phyloP scores from a whole-genome alignment of 2,329 filamentous ascomycete genomes.

The Calonectria hawksworthii region DNA sequence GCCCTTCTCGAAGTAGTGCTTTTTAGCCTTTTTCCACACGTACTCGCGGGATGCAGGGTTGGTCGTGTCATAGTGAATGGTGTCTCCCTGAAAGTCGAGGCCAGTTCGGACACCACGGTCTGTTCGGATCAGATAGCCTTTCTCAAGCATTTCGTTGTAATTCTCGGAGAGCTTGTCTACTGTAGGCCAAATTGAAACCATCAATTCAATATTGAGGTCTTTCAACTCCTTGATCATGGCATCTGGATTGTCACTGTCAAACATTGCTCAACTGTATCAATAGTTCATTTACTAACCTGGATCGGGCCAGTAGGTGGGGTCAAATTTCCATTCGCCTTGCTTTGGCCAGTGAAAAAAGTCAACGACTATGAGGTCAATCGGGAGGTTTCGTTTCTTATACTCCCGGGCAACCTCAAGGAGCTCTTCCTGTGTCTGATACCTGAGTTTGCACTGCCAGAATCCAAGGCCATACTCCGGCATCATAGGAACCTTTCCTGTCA shows the following conservation, averaged over 20 bases:
- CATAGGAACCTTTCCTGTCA: slow-evolving; percentile 72
- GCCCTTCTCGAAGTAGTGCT: slow-evolving; percentile 73
- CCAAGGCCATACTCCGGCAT: slow-evolving; percentile 79
- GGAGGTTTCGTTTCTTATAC: slow-evolving; percentile 67
- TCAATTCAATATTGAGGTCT: slow-evolving; percentile 72
- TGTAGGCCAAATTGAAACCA: slow-evolving; percentile 80
- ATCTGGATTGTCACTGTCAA: slow-evolving; percentile 49
- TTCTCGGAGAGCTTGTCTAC: slow-evolving; percentile 72
- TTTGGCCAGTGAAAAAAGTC: slow-evolving; percentile 79
- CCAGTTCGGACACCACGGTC: slow-evolving; percentile 71
- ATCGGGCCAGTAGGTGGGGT: slow-evolving; percentile 75
- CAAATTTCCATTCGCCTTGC: slow-evolving; percentile 79
- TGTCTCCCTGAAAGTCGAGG: slow-evolving; percentile 72
- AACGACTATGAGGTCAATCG: slow-evolving; percentile 74
- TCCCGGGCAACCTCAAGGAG: slow-evolving; percentile 72
- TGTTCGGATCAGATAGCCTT: slow-evolving; percentile 71
- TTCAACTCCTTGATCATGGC: slow-evolving; percentile 75
- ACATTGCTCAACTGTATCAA: neutral
- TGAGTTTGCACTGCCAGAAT: slow-evolving; percentile 78
- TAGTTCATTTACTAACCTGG: slow-evolving; percentile 56
- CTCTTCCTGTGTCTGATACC: slow-evolving; percentile 77
- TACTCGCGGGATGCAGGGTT: slow-evolving; percentile 71
- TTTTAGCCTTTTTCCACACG: slow-evolving; percentile 71
- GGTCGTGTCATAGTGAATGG: slow-evolving; percentile 74
- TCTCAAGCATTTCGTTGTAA: slow-evolving; percentile 72